These are phyloP conservation scores for Candida loeiensis DNA, from an alignment of 805 yeast species.

Conservation along the genomic window DNA sequence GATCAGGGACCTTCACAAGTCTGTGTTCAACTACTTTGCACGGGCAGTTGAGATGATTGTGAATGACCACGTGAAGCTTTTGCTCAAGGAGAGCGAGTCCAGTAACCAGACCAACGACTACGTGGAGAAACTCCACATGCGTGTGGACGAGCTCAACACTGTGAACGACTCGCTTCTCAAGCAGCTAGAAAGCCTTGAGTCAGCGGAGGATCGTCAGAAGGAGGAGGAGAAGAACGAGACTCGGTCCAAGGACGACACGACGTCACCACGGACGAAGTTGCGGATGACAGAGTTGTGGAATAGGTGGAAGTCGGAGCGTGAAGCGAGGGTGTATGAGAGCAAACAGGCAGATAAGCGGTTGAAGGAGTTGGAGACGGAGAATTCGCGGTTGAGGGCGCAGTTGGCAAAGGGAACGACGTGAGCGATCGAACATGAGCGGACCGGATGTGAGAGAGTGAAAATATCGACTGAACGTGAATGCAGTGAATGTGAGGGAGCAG, in stretches of 20 bases:
- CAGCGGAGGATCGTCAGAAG: neutral
- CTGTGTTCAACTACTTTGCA: constrained; percentile 53
- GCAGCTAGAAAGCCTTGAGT: constrained; percentile 14
- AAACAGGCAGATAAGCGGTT: constrained; percentile 52
- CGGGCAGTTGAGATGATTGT: constrained; percentile 59
- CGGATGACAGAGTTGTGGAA: constrained; percentile 60
- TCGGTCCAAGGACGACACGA: neutral
- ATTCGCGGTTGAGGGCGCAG: constrained; percentile 33
- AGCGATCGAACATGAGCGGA: neutral
- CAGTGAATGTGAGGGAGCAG: too few species aligned
- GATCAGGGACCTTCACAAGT: constrained; percentile 37
- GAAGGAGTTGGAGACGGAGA: constrained; percentile 54
- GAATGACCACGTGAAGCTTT: constrained; percentile 47
- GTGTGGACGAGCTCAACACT: constrained; percentile 26
- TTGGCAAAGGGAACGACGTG: constrained; percentile 6
- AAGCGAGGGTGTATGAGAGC: constrained; percentile 59
- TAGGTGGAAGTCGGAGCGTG: constrained; percentile 70
- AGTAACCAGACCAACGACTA: constrained; percentile 18
- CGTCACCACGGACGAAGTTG: constrained; percentile 38
- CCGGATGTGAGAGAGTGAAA: neutral
- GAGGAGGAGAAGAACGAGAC: neutral
- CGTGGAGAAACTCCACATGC: constrained; percentile 19
- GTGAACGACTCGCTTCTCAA: constrained; percentile 20
- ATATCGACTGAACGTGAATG: too few species aligned
- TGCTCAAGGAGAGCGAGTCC: constrained; percentile 33